Conservation (phyloP, 139 green algal species). For the Protoeuglena noctilucae region DNA sequence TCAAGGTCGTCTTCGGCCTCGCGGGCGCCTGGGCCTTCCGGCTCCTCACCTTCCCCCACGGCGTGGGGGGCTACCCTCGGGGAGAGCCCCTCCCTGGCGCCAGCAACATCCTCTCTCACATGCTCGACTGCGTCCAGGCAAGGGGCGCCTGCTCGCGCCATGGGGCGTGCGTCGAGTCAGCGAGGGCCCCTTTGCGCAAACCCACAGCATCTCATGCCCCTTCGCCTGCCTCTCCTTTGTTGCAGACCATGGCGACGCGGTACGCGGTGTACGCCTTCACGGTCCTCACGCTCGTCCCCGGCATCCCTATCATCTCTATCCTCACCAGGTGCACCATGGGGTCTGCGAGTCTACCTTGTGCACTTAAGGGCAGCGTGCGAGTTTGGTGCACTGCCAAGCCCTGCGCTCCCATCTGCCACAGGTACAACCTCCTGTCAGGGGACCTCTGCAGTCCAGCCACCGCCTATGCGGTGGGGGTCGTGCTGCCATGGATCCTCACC, state of each 20-base stretch:
- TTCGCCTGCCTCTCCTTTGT: too few species aligned
- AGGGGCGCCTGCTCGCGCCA: too few species aligned
- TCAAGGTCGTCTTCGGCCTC: not conserved
- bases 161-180: too few species aligned
- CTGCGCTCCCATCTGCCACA: too few species aligned
- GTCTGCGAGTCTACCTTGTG: not conserved
- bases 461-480: not conserved
- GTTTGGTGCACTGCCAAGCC: too few species aligned
- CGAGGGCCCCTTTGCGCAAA: too few species aligned
- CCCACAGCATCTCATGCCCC: too few species aligned
- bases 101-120: not conserved
- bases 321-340: not conserved
- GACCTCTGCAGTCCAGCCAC: not conserved
- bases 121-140: not conserved
- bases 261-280: not conserved
- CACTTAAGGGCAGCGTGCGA: too few species aligned
- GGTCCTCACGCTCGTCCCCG: not conserved
- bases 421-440: not conserved
- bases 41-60: constrained; percentile 40
- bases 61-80: constrained; percentile 13
- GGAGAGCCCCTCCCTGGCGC: not conserved
- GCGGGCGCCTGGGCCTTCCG: constrained; percentile 21
- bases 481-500: not conserved
- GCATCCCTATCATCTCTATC: not conserved
- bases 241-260: too few species aligned